Base-by-base conservation (phyloP, 345 rosid genomes). In the Draba incana region DNA sequence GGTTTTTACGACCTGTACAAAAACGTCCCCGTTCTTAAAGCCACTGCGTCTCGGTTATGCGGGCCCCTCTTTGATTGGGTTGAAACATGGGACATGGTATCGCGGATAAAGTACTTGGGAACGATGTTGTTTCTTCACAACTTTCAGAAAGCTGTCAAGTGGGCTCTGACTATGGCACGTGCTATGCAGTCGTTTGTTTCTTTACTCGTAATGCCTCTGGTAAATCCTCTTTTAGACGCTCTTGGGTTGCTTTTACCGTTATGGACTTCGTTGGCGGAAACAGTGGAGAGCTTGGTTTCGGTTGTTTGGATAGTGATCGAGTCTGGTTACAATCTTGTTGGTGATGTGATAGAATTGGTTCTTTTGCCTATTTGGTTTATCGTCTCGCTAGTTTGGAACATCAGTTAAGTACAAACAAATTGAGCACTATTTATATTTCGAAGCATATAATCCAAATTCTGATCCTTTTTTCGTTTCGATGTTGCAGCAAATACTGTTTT, bases 31-130 rank as follows among this genome's bases (percentile, higher is more conserved):
- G 96, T 95, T 72, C 94, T 95, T 5, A 95, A 95, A 83, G 88
- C 96, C 31, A 83, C 94, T 68, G 98, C 94, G 11, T 72, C 96
- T 62, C 85, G 89, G 47, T 75, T 95, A 65, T 88, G 84, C 72
- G 99, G 98, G 13, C 98, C 97, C 11, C 89, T 95, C 53, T 77
- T 95, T 64, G 92, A 92, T 74, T 89, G 99, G 99, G 78, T 88
- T 72, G 98, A 92, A 62, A 89, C 89, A 44, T 92, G 98, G 98
- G 99, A 95, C 76, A 92, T 92, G 99, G 91, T 86, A 9, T 84
- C 98, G 2, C 83, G 97, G 67, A 92, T 95, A 70, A 86, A 85
- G 80, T 95, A 95, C 86, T 73, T 95, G 81, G 99, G 99, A 65
- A 95, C 99, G 16, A 95, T 95, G 98, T 79, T 95, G 58, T 89